phyloP scores from a whole-genome alignment of 108 stramenopile species.

The Pseudonitzschia delicatissima region DNA sequence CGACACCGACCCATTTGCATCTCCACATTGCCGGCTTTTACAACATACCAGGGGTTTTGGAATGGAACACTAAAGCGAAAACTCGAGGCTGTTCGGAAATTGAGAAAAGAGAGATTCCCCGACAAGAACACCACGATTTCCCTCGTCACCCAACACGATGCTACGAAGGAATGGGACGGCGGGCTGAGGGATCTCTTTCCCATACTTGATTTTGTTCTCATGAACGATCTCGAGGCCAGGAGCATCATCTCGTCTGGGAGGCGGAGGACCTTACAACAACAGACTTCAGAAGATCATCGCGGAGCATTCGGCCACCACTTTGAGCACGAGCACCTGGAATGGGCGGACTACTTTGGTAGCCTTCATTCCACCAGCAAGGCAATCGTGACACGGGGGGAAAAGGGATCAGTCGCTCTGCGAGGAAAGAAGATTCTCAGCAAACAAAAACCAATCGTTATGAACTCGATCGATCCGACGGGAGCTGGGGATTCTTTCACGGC shows the following conservation, averaged over 20 bases:
- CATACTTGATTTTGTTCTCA: slow-evolving; percentile 63
- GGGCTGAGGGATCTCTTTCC: slow-evolving; percentile 51
- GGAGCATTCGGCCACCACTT: neutral
- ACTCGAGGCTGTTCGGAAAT: slow-evolving; percentile 28
- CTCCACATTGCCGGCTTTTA: slow-evolving; percentile 74
- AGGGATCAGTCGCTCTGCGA: slow-evolving; percentile 56
- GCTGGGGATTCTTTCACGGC: slow-evolving; percentile 83
- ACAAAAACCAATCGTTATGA: slow-evolving; percentile 37
- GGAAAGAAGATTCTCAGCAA: slow-evolving; percentile 34
- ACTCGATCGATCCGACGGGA: slow-evolving; percentile 67
- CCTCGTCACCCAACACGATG: slow-evolving; percentile 76
- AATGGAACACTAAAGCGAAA: slow-evolving; percentile 44
- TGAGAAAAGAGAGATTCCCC: slow-evolving; percentile 8
- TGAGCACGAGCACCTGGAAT: slow-evolving; percentile 31
- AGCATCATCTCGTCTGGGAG: slow-evolving; percentile 28
- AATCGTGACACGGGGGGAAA: slow-evolving; percentile 57
- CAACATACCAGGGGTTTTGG: slow-evolving; percentile 64
- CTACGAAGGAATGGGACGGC: slow-evolving; percentile 68
- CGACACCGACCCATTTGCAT: slow-evolving; percentile 26
- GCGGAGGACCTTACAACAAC: neutral
- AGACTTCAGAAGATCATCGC: neutral
- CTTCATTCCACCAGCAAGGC: slow-evolving; percentile 38
- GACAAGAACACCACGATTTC: slow-evolving; percentile 38
- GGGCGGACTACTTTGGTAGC: slow-evolving; percentile 40
- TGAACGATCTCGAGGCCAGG: slow-evolving; percentile 70